These are phyloP conservation scores for Colletotrichum sublineola DNA, from an alignment of 2,329 filamentous ascomycete genomes.

Conservation along the genomic window DNA sequence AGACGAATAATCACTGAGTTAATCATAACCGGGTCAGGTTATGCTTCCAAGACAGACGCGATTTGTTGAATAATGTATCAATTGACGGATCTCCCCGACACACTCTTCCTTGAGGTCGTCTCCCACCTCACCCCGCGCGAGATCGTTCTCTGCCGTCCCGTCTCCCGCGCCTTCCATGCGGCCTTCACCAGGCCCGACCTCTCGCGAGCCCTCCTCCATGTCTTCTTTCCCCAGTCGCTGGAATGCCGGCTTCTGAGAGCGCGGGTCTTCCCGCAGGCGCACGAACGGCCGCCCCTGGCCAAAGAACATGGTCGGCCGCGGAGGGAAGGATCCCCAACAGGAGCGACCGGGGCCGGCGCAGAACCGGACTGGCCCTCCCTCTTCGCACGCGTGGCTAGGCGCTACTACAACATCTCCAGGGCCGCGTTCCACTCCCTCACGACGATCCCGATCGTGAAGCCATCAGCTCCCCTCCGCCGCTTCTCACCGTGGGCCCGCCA, in stretches of 20 bases:
- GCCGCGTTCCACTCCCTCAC: conserved; percentile 32
- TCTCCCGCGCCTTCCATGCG: conserved; percentile 62
- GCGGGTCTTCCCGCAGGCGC: conserved; percentile 33
- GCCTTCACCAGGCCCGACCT: conserved; percentile 64
- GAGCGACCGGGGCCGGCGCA: conserved; percentile 37
- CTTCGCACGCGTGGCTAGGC: conserved; percentile 64
- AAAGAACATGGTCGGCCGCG: not conserved
- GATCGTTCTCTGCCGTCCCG: conserved; percentile 63
- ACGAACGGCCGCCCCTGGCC: too few relatives aligned
- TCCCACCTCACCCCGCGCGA: conserved; percentile 63
- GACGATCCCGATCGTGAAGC: conserved; percentile 43
- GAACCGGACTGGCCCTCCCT: conserved; percentile 54
- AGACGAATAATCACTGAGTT: not conserved
- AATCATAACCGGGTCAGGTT: not conserved
- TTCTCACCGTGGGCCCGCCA: conserved; percentile 61
- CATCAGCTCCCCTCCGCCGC: conserved; percentile 48
- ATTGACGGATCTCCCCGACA: conserved; percentile 64
- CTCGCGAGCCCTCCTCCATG: conserved; percentile 61
- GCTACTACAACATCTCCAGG: conserved; percentile 65
- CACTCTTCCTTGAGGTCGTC: conserved; percentile 69
- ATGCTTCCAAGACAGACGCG: not conserved
- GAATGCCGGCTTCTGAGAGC: conserved; percentile 61
- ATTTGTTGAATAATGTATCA: conserved; percentile 47
- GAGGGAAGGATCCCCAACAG: not conserved
- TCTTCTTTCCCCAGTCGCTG: conserved; percentile 65